Evolutionary conservation across 129 eudicot genomes (phyloP).

Genomic region (Gnaphalium uliginosum): DNA sequence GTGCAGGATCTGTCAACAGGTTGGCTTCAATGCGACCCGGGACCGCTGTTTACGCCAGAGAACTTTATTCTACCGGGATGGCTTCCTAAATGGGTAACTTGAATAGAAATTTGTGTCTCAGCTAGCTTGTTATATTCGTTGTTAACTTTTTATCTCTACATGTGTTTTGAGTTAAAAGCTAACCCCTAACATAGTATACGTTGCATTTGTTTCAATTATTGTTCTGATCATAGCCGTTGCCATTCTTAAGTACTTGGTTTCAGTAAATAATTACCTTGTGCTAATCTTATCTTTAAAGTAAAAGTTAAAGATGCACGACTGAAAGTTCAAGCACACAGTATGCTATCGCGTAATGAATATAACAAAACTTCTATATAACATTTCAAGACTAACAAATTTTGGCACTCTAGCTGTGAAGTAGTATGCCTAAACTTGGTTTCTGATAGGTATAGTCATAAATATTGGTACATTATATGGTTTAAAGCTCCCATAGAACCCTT

Average conservation of each 20-base stretch:
- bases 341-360: too few species aligned
- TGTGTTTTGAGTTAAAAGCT: conserved; percentile 10
- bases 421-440: too few species aligned
- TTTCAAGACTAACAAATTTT: too few species aligned
- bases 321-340: not conserved
- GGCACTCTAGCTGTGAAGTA: too few species aligned
- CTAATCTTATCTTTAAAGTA: conserved; percentile 6
- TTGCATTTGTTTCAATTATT: not conserved
- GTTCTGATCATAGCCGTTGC: not conserved
- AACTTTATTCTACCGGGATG: conserved; percentile 57
- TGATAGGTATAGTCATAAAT: too few species aligned
- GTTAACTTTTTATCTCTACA: not conserved
- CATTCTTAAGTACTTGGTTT: not conserved
- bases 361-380: too few species aligned
- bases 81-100: conserved; percentile 78
- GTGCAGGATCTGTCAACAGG: conserved; percentile 90
- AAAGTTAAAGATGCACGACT: not conserved
- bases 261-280: not conserved
- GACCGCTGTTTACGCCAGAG: conserved; percentile 73
- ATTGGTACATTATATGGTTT: too few species aligned
- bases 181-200: not conserved
- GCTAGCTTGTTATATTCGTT: conserved; percentile 8
- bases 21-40: conserved; percentile 99
- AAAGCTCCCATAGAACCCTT: too few species aligned
- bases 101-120: not conserved